Conservation (phyloP, 495 filamentous ascomycete genomes). For the Jackrogersella multiformis region DNA sequence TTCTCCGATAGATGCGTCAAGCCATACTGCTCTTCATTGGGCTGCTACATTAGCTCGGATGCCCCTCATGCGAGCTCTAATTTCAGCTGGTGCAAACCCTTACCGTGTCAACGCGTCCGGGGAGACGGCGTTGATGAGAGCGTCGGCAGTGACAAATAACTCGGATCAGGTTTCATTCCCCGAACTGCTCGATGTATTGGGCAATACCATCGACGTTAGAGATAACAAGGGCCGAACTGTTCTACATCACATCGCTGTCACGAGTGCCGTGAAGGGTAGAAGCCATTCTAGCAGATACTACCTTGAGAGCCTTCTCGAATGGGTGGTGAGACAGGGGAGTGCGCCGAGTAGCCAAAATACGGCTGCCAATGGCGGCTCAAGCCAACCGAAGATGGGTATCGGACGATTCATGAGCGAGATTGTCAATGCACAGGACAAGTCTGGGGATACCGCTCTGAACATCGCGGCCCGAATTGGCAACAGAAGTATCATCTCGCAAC, state of each 20-base stretch:
- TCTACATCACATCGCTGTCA: conserved; percentile 93
- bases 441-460: conserved; percentile 93
- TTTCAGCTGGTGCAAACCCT: conserved; percentile 84
- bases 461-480: conserved; percentile 91
- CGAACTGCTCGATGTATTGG: conserved; percentile 85
- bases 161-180: conserved; percentile 82
- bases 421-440: conserved; percentile 90
- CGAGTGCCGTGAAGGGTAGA: conserved; percentile 90
- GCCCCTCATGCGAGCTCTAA: conserved; percentile 78
- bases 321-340: conserved; percentile 86
- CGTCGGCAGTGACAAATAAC: conserved; percentile 89
- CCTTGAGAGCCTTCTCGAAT: conserved; percentile 90
- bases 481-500: conserved; percentile 87
- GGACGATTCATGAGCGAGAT: conserved; percentile 94
- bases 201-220: conserved; percentile 87
- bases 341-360: conserved; percentile 66
- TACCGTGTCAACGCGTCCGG: conserved; percentile 85
- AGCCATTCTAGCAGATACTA: conserved; percentile 89
- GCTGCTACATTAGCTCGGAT: conserved; percentile 93
- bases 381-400: conserved; percentile 75
- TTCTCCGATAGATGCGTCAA: conserved; percentile 83
- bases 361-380: conserved; percentile 40
- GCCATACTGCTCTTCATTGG: conserved; percentile 94
- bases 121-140: conserved; percentile 90
- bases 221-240: conserved; percentile 91